phyloP scores from a whole-genome alignment of 331 rosid genomes.

The Prunus yedoensis region DNA sequence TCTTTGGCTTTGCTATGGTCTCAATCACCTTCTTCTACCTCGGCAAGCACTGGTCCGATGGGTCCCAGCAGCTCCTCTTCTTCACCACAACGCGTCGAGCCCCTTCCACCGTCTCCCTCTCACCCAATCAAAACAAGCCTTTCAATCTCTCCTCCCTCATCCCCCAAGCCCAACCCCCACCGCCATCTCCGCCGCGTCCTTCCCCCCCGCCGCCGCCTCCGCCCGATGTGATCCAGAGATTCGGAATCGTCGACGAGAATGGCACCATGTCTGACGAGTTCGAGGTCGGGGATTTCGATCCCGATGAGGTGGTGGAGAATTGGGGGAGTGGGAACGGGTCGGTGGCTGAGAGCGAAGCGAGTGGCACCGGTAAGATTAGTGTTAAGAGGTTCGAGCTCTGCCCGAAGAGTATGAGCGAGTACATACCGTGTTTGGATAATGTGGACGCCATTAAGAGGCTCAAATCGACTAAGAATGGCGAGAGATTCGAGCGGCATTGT shows the following conservation, averaged over 20 bases:
- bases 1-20: conserved; percentile 37
- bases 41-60: conserved; percentile 69
- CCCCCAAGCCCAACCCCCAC: conserved; percentile 19
- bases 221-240: conserved; percentile 35
- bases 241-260: conserved; percentile 72
- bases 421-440: conserved; percentile 92
- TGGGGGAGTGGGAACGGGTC: conserved; percentile 40
- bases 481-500: conserved; percentile 82
- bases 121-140: conserved; percentile 56
- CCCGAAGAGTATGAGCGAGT: conserved; percentile 53
- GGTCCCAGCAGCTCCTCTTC: conserved; percentile 71
- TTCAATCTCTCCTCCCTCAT: conserved; percentile 49
- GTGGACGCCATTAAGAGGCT: conserved; percentile 53
- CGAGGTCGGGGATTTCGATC: conserved; percentile 74
- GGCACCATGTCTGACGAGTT: conserved; percentile 89
- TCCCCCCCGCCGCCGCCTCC: conserved; percentile 33
- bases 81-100: conserved; percentile 34
- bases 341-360: conserved; percentile 18
- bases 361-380: conserved; percentile 24
- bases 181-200: neutral
- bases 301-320: conserved; percentile 43
- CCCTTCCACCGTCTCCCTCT: conserved; percentile 40
- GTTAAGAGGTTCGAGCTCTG: conserved; percentile 53
- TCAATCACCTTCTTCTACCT: conserved; percentile 64
- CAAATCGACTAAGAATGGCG: conserved; percentile 58